Evolutionary conservation across 2,329 filamentous ascomycete genomes (phyloP).

Genomic region (Colletotrichum abscissum): DNA sequence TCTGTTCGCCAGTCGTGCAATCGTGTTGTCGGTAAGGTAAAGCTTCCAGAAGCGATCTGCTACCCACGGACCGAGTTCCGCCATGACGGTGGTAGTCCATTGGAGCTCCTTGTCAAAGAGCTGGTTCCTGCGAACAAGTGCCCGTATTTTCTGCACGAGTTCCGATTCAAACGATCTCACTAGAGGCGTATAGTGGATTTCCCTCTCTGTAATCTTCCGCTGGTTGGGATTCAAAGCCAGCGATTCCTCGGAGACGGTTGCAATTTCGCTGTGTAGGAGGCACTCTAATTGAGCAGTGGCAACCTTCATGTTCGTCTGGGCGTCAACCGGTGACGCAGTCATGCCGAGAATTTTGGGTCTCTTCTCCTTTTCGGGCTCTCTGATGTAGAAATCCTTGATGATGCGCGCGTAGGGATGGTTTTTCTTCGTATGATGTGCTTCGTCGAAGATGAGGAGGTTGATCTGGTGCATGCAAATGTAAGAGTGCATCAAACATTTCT

Average conservation of each 20-base stretch:
- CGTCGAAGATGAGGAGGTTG: slow-evolving; percentile 93
- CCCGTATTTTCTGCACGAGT: slow-evolving; percentile 69
- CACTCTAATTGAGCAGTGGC: slow-evolving; percentile 80
- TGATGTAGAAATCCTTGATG: slow-evolving; percentile 85
- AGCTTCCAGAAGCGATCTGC: slow-evolving; percentile 85
- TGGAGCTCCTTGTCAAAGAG: slow-evolving; percentile 68
- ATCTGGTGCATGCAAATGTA: slow-evolving; percentile 86
- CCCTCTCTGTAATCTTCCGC: slow-evolving; percentile 64
- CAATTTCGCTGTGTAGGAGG: slow-evolving; percentile 84
- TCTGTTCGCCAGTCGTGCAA: slow-evolving; percentile 69
- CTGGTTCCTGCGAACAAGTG: slow-evolving; percentile 51
- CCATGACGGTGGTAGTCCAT: slow-evolving; percentile 69
- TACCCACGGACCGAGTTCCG: slow-evolving; percentile 84
- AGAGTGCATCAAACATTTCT: slow-evolving; percentile 80
- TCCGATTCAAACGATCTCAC: slow-evolving; percentile 68
- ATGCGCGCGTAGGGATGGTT: slow-evolving; percentile 91
- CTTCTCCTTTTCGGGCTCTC: slow-evolving; percentile 52
- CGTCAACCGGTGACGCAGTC: slow-evolving; percentile 95
- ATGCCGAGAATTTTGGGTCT: slow-evolving; percentile 90
- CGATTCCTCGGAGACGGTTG: slow-evolving; percentile 68
- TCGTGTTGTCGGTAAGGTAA: slow-evolving; percentile 71
- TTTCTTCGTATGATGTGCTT: slow-evolving; percentile 96
- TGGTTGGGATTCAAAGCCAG: slow-evolving; percentile 44
- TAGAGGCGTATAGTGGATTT: slow-evolving; percentile 56
- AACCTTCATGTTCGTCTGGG: slow-evolving; percentile 76